These are phyloP conservation scores for Hemileia vastatrix DNA, from an alignment of 1,284 basidiomycete genomes.

Conservation along the genomic window DNA sequence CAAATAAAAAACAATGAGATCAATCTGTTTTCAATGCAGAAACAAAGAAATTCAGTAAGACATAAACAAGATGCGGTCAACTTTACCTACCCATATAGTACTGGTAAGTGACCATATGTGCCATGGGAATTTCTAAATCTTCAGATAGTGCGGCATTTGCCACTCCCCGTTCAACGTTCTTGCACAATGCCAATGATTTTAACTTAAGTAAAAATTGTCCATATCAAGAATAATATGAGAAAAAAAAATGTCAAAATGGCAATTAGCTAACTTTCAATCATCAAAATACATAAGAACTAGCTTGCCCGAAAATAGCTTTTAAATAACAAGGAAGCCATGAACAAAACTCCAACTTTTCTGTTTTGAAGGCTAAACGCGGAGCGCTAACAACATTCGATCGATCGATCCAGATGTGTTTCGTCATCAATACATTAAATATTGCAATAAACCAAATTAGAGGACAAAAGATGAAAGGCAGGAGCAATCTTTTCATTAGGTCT, in stretches of 20 bases:
- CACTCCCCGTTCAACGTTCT: slow-evolving; percentile 20
- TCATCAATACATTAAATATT: too few relatives aligned
- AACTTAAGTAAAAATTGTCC: slow-evolving; percentile 4
- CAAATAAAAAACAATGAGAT: not conserved
- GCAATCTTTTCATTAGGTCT: too few relatives aligned
- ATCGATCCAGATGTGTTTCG: slow-evolving; percentile 14
- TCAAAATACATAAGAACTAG: not conserved
- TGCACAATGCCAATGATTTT: slow-evolving; percentile 20
- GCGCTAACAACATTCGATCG: too few relatives aligned
- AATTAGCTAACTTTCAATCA: not conserved
- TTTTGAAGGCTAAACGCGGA: too few relatives aligned
- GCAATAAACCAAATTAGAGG: too few relatives aligned
- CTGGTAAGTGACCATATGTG: slow-evolving; percentile 20
- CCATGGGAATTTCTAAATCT: slow-evolving; percentile 11
- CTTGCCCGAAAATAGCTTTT: slow-evolving; percentile 17
- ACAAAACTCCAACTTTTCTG: slow-evolving; percentile 20
- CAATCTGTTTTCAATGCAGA: not conserved
- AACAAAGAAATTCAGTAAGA: too few relatives aligned
- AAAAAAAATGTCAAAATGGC: not conserved
- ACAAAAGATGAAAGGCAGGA: too few relatives aligned
- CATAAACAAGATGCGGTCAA: not conserved
- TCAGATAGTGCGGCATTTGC: slow-evolving; percentile 14
- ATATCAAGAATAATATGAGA: too few relatives aligned
- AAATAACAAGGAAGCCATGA: slow-evolving; percentile 19
- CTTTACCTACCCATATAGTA: slow-evolving; percentile 20